Evolutionary conservation across 257 asterid genomes (phyloP).

Genomic region (Rehmannia glutinosa): DNA sequence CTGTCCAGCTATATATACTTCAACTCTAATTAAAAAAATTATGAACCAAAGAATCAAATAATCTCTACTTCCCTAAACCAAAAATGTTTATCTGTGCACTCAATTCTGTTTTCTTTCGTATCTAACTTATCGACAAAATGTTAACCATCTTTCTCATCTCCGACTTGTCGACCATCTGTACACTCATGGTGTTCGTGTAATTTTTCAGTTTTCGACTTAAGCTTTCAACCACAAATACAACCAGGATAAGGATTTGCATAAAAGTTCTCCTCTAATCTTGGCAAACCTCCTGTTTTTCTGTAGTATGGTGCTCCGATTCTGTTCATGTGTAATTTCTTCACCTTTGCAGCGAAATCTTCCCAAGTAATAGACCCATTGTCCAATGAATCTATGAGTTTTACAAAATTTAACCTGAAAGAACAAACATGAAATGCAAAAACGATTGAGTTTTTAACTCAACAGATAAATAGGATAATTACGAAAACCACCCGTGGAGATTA

Average conservation of each 20-base stretch:
- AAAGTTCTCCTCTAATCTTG: conserved; percentile 57
- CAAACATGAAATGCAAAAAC: not conserved
- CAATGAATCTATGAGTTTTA: conserved; percentile 40
- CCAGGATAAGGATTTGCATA: conserved; percentile 71
- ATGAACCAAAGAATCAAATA: conserved; percentile 10
- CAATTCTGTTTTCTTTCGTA: not conserved
- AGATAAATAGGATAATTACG: too few relatives aligned
- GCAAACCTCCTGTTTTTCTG: conserved; percentile 35
- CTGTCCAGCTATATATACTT: too few relatives aligned
- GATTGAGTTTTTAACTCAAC: not conserved
- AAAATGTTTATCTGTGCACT: not conserved
- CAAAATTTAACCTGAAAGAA: conserved; percentile 45
- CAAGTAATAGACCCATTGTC: conserved; percentile 42
- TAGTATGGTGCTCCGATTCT: conserved; percentile 53
- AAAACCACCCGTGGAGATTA: too few relatives aligned
- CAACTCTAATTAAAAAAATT: too few relatives aligned
- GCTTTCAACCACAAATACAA: conserved; percentile 37
- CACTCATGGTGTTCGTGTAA: too few relatives aligned
- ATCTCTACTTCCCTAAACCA: conserved; percentile 3
- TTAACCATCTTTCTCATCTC: not conserved
- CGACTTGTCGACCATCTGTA: too few relatives aligned
- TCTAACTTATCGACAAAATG: not conserved
- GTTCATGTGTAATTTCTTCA: conserved; percentile 42
- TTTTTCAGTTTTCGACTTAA: not conserved
- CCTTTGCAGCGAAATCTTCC: conserved; percentile 37